Conservation (phyloP, 768 basidiomycete genomes). For the Lactifluus piperatus region DNA sequence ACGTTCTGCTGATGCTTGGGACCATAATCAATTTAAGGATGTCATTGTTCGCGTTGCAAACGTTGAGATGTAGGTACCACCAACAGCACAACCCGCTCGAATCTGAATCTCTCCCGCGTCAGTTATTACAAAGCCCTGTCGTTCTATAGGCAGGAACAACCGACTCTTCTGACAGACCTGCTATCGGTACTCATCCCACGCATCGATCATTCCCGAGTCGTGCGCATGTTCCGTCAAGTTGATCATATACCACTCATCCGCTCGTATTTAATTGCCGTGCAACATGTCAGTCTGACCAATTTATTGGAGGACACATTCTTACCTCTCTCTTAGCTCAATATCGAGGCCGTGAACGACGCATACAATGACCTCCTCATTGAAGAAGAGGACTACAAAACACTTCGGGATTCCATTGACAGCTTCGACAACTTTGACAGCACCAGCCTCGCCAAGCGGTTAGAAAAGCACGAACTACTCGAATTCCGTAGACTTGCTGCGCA, state of each 20-base stretch:
- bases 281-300: constrained; percentile 51
- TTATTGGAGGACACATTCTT: not conserved
- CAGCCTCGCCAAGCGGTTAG: constrained; percentile 73
- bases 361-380: constrained; percentile 98
- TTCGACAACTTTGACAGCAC: constrained; percentile 98
- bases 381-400: constrained; percentile 97
- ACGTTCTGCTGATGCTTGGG: constrained; percentile 96
- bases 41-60: constrained; percentile 94
- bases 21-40: constrained; percentile 99
- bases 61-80: constrained; percentile 73
- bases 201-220: constrained; percentile 91
- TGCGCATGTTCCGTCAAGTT: constrained; percentile 89
- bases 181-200: constrained; percentile 88
- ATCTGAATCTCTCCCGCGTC: constrained; percentile 5
- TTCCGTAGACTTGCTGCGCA: constrained; percentile 94
- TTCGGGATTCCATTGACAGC: constrained; percentile 95
- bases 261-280: constrained; percentile 93
- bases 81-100: not conserved
- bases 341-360: constrained; percentile 95
- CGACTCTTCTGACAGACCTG: constrained; percentile 86
- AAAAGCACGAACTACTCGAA: constrained; percentile 86
- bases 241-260: constrained; percentile 95
- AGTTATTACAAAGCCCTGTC: constrained; percentile 94
- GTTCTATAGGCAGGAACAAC: constrained; percentile 93
- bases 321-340: constrained; percentile 56